Conservation (phyloP, 176 grass and related monocot species). For the bread wheat (Triticum aestivum) region IWGSC_CS_RefSeq_v2.1 NC_057805.1:484514701-484515200, state of each 20-base stretch:
- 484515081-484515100: conserved; percentile 46
- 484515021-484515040: conserved; percentile 38
- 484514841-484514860: background rate
- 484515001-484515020: conserved; percentile 46
- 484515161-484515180: conserved; percentile 1
- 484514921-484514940: background rate
- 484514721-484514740: no score
- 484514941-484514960: background rate
- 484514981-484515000: conserved; percentile 27
- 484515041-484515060: conserved; percentile 41
- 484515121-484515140: conserved; percentile 24
- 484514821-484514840: background rate
- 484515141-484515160: background rate
- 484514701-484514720: no score
- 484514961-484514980: conserved; percentile 2
- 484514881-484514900: background rate
- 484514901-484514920: conserved; percentile 4
- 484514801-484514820: background rate
- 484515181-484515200: background rate
- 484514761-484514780: background rate
- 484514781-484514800: background rate
- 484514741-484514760: no score
- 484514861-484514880: conserved; percentile 4
- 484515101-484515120: conserved; percentile 33
- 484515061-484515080: conserved; percentile 41